Percentiles rank a stretch among this genome's conserved stretches.
phyloP scores from a whole-genome alignment of 2,329 filamentous ascomycete species.

The Escovopsis sp. region DNA sequence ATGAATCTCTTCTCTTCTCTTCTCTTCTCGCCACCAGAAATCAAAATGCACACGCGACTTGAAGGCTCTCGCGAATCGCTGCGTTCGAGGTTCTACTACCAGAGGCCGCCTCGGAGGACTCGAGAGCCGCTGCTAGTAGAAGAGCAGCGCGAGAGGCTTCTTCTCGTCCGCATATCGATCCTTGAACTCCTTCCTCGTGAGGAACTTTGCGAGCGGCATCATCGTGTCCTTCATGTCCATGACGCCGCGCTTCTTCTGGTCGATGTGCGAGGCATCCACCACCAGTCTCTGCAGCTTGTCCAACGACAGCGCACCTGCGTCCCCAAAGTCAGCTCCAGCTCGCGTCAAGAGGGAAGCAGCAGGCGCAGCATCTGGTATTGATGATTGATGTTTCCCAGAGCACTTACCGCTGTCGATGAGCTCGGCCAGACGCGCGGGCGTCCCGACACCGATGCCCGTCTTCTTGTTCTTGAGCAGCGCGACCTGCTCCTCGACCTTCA shows the following conservation, averaged over 20 bases:
- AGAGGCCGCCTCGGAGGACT: too few species aligned
- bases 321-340: not conserved
- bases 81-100: too few species aligned
- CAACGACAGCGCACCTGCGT: conserved; percentile 50
- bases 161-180: conserved; percentile 49
- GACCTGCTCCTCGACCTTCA: conserved; percentile 82
- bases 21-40: too few species aligned
- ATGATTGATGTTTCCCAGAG: too few species aligned
- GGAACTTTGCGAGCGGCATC: conserved; percentile 60
- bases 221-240: conserved; percentile 93
- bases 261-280: conserved; percentile 82
- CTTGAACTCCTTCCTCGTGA: conserved; percentile 57
- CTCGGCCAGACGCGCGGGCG: conserved; percentile 68
- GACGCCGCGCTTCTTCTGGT: conserved; percentile 85
- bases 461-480: conserved; percentile 54
- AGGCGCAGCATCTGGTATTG: not conserved
- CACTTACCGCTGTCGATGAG: conserved; percentile 65
- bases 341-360: too few species aligned
- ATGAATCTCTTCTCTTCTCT: too few species aligned
- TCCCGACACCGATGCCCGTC: conserved; percentile 81
- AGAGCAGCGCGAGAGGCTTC: conserved; percentile 45
- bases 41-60: too few species aligned
- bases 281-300: conserved; percentile 64
- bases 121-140: conserved; percentile 40
- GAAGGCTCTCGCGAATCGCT: too few species aligned